Evolutionary conservation across 1,139 yeast species (phyloP).

Genomic region (Suhomyces guaymorum): DNA sequence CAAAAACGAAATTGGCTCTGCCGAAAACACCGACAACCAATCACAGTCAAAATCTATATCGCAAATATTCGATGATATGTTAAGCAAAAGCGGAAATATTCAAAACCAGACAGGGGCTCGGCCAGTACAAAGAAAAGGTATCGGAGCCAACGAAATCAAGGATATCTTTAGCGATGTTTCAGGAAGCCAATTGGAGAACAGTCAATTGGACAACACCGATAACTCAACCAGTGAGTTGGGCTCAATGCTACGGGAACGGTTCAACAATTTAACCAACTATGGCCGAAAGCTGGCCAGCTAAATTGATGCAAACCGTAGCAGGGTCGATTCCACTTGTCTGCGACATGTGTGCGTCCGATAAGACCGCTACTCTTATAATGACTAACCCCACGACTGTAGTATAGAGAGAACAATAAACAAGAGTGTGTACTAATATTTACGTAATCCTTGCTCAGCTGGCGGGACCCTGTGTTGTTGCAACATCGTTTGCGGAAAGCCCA

Average conservation of each 20-base stretch:
- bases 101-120: constrained; percentile 2
- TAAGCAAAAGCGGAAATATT: constrained; percentile 8
- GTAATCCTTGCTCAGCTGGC: too few relatives aligned
- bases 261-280: constrained; percentile 25
- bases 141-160: constrained; percentile 10
- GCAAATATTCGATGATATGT: constrained; percentile 32
- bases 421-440: too few relatives aligned
- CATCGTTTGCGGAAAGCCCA: background rate
- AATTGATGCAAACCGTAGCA: too few relatives aligned
- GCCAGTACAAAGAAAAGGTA: background rate
- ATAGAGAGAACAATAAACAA: too few relatives aligned
- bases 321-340: too few relatives aligned
- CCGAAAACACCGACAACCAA: constrained; percentile 23
- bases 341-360: too few relatives aligned
- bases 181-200: constrained; percentile 15
- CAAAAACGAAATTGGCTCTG: constrained; percentile 13
- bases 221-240: constrained; percentile 36
- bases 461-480: too few relatives aligned
- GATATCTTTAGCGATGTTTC: constrained; percentile 19
- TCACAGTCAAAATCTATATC: constrained; percentile 31
- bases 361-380: too few relatives aligned
- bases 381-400: too few relatives aligned
- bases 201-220: constrained; percentile 22
- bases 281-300: constrained; percentile 2
- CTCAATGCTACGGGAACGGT: constrained; percentile 31